A percentile compares a stretch with the other conserved stretches of the same genome.
Evolutionary conservation across 2,329 filamentous ascomycete genomes (phyloP).

Genomic region (Tolypocladium inflatum): DNA sequence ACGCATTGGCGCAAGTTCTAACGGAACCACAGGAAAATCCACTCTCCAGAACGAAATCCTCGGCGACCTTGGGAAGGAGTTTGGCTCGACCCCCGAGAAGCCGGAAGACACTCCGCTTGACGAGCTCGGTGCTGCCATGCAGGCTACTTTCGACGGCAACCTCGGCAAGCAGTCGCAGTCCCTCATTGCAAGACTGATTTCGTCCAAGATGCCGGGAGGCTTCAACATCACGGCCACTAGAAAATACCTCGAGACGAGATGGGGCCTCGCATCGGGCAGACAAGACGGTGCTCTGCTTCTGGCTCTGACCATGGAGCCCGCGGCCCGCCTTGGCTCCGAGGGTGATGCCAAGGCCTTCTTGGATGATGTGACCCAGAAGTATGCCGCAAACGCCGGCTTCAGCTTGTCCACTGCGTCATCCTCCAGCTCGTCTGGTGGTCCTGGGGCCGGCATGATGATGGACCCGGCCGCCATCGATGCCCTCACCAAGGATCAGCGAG

Average conservation of each 20-base stretch:
- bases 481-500: constrained; percentile 90
- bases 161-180: constrained; percentile 94
- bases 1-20: neutral
- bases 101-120: constrained; percentile 95
- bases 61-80: constrained; percentile 95
- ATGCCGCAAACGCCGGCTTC: constrained; percentile 74
- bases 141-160: constrained; percentile 97
- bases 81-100: constrained; percentile 95
- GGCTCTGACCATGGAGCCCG: constrained; percentile 85
- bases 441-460: constrained; percentile 94
- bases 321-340: constrained; percentile 80
- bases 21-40: constrained; percentile 66
- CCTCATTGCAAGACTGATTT: constrained; percentile 87
- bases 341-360: constrained; percentile 87
- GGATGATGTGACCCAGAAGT: constrained; percentile 82
- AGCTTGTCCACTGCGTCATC: constrained; percentile 69
- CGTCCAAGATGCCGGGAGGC: constrained; percentile 98
- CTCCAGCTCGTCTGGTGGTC: constrained; percentile 62
- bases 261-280: constrained; percentile 77
- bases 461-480: constrained; percentile 95
- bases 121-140: constrained; percentile 90
- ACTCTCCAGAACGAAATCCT: constrained; percentile 98
- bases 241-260: constrained; percentile 90
- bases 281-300: constrained; percentile 87
- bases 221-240: constrained; percentile 96